Conservation (phyloP, 2,329 filamentous ascomycete species). For the Corniculantispora saksenae region DNA sequence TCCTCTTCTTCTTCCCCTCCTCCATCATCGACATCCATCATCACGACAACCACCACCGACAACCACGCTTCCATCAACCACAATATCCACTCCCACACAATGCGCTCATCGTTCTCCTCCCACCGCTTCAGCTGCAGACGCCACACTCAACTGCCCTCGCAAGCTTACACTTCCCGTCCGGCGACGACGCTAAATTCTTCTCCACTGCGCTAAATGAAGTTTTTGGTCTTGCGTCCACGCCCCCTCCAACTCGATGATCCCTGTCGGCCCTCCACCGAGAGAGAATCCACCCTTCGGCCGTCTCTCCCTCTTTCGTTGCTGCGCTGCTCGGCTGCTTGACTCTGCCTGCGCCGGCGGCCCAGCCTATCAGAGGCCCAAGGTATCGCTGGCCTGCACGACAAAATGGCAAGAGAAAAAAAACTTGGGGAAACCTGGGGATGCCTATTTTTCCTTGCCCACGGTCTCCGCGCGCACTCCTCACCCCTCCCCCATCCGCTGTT, state of each 20-base stretch:
- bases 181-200: not conserved
- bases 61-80: not conserved
- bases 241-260: not conserved
- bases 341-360: not conserved
- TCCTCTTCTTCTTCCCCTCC: too few relatives aligned
- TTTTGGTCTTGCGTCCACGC: not conserved
- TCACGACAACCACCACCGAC: not conserved
- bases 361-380: too few relatives aligned
- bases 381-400: too few relatives aligned
- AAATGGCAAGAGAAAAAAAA: not conserved
- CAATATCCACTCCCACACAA: conserved; percentile 1
- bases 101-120: not conserved
- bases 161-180: conserved; percentile 1
- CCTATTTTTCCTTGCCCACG: too few relatives aligned
- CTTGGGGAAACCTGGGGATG: conserved; percentile 18
- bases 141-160: too few relatives aligned
- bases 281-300: not conserved
- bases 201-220: conserved; percentile 1
- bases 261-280: not conserved
- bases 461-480: conserved; percentile 9
- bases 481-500: not conserved
- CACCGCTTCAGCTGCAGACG: conserved; percentile 8
- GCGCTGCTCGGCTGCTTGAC: conserved; percentile 4
- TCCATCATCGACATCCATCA: not conserved
- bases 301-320: too few relatives aligned